A percentile compares a stretch with the other conserved stretches of the same genome.
Evolutionary conservation across 2,329 filamentous ascomycete species (phyloP).

Genomic region (Chaetomiaceae sp.): DNA sequence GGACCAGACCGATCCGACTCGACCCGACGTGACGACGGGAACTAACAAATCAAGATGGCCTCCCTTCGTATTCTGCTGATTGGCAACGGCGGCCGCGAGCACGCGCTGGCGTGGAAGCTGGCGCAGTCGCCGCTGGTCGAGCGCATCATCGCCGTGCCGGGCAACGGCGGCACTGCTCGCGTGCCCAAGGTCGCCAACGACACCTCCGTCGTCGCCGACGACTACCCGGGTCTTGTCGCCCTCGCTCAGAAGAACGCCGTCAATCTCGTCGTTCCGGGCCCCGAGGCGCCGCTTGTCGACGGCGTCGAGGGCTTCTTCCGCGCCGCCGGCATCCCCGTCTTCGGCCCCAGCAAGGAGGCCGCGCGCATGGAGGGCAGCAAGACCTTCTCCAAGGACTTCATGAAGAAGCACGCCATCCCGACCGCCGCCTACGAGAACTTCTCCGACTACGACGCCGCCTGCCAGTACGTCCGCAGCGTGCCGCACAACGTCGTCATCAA

Average conservation of each 20-base stretch:
- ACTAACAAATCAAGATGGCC: conserved; percentile 12
- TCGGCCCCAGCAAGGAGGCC: conserved; percentile 78
- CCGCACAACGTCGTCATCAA: conserved; percentile 83
- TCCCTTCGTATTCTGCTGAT: conserved; percentile 71
- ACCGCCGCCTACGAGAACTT: conserved; percentile 92
- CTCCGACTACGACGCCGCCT: conserved; percentile 64
- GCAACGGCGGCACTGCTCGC: conserved; percentile 79
- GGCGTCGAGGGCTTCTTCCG: conserved; percentile 83
- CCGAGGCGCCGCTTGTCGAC: conserved; percentile 88
- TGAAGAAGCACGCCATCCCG: conserved; percentile 83
- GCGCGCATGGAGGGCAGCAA: conserved; percentile 94
- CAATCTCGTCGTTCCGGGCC: conserved; percentile 82
- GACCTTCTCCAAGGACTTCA: conserved; percentile 96
- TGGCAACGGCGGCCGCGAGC: conserved; percentile 90
- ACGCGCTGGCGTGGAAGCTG: conserved; percentile 91
- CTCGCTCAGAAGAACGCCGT: conserved; percentile 68
- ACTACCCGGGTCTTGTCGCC: conserved; percentile 70
- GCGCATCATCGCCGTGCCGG: conserved; percentile 64
- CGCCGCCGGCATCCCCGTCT: conserved; percentile 66
- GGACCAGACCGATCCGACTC: conserved; percentile 6
- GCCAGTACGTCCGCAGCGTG: conserved; percentile 65
- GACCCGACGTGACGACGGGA: conserved; percentile 10
- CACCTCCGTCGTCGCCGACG: conserved; percentile 59
- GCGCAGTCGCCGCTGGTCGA: conserved; percentile 74
- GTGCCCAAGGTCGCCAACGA: conserved; percentile 70